Base-by-base conservation (phyloP, 2,329 filamentous ascomycete species). In the Penicillium sp. region DNA sequence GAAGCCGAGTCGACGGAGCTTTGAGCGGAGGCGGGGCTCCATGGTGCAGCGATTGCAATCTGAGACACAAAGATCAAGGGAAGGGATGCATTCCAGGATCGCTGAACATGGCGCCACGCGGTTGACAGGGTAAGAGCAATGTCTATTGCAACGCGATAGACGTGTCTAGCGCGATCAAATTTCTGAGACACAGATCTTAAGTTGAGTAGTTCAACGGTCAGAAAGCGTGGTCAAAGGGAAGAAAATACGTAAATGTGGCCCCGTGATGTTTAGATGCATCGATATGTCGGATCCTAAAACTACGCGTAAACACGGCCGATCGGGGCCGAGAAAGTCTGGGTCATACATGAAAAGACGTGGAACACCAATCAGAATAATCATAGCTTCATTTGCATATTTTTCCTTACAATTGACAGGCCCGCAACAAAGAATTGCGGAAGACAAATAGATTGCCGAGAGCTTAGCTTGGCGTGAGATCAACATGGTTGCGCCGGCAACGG, bases 81-180 rank as follows among this genome's bases (percentile, higher is more conserved):
- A 48, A 59, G 48, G 55, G 45, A 58, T 59, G 52, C 62, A 66
- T 66, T 61, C 62, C 63, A 65, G 48, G 60, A 65, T 64, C 60
- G 62, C 49, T 60, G 41, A 63, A 51, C 63, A 64, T 65, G 57
- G 49, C 43, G 57, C 63, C 60, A 65, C 61, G 63, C 55, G 63
- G 49, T 54, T 56, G 60, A 57, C 55, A 58, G 49, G 20, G 49
- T 52, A 33, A 25, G 40, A 31, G 23, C n/a, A 40, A n/a, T 49
- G 18, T 33, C 41, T 48, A 56, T 41, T 41, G 18, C 18, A 55
- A 44, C 25, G 25, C 26, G 12, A 29, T 49, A 23, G 31, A 43
- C 52, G 49, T 46, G 26, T 31, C 47, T 18, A 42, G 46, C 31
- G 44, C 12, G 12, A 37, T 48, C 9, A 49, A 49, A n/a, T 6